Conservation (phyloP, 2,329 filamentous ascomycete species). For the Lasiodiplodia theobromae region DNA sequence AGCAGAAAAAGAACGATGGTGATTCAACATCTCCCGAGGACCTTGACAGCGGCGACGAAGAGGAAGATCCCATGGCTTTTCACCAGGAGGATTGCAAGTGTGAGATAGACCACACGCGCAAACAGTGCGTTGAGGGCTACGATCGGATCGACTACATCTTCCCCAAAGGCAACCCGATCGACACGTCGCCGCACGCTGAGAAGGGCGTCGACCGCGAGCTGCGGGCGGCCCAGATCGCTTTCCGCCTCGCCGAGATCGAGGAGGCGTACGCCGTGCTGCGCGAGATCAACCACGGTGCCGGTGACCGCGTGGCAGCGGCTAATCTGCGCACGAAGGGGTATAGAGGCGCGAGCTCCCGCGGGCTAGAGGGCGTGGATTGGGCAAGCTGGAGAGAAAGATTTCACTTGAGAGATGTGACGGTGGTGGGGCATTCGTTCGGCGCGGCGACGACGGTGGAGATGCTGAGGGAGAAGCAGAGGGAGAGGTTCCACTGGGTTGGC, state of each 20-base stretch:
- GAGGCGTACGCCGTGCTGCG: conserved; percentile 66
- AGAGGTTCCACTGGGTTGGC: conserved; percentile 64
- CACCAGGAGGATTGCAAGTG: conserved; percentile 42
- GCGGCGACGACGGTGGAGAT: conserved; percentile 69
- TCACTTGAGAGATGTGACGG: conserved; percentile 64
- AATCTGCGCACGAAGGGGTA: conserved; percentile 67
- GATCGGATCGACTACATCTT: conserved; percentile 69
- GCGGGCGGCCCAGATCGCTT: conserved; percentile 66
- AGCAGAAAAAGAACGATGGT: neutral
- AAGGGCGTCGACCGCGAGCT: conserved; percentile 67
- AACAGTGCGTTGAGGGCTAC: conserved; percentile 49
- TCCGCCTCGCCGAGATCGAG: conserved; percentile 69
- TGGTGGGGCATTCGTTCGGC: conserved; percentile 72
- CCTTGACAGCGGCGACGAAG: neutral
- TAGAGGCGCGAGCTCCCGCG: conserved; percentile 65
- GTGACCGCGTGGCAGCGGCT: conserved; percentile 56
- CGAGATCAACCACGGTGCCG: conserved; percentile 63
- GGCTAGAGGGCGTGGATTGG: conserved; percentile 65
- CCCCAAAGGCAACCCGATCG: conserved; percentile 58
- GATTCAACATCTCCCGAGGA: neutral
- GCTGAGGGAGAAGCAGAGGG: conserved; percentile 55
- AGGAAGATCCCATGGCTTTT: neutral
- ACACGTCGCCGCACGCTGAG: conserved; percentile 61
- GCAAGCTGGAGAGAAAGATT: conserved; percentile 63
- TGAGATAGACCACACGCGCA: conserved; percentile 47